A percentile compares a stretch with the other conserved stretches of the same genome.
Evolutionary conservation across 2,329 filamentous ascomycete species (phyloP).

Genomic region (Botrytis fabae): DNA sequence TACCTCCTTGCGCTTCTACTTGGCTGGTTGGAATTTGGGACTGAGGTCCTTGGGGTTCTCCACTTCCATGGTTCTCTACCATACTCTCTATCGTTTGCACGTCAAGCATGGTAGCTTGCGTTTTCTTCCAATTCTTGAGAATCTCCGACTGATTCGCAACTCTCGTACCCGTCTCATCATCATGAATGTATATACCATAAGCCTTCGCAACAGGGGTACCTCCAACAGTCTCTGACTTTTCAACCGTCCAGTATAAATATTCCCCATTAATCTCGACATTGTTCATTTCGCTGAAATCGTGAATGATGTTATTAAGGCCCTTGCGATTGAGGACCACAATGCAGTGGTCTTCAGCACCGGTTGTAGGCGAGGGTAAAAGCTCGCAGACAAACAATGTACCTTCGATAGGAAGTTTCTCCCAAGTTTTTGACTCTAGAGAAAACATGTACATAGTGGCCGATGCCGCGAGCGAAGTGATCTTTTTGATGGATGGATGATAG

Average conservation of each 20-base stretch:
- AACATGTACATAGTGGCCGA: slow-evolving; percentile 88
- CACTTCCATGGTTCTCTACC: slow-evolving; percentile 27
- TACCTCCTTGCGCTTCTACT: slow-evolving; percentile 1
- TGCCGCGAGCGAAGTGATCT: slow-evolving; percentile 77
- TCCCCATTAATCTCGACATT: slow-evolving; percentile 64
- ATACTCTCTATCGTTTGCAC: slow-evolving; percentile 16
- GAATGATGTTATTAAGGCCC: slow-evolving; percentile 67
- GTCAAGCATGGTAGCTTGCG: slow-evolving; percentile 4
- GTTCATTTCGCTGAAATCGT: slow-evolving; percentile 60
- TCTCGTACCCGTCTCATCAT: slow-evolving; percentile 49
- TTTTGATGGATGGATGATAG: slow-evolving; percentile 71
- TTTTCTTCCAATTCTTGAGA: slow-evolving; percentile 34
- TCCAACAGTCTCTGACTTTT: slow-evolving; percentile 15
- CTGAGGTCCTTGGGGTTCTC: slow-evolving; percentile 24
- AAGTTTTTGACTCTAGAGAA: slow-evolving; percentile 60
- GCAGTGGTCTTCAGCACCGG: slow-evolving; percentile 47
- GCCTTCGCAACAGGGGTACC: slow-evolving; percentile 41
- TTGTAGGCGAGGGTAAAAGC: slow-evolving; percentile 47
- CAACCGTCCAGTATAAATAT: slow-evolving; percentile 49
- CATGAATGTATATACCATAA: slow-evolving; percentile 57
- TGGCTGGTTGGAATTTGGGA: slow-evolving; percentile 2
- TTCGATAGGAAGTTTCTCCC: slow-evolving; percentile 85
- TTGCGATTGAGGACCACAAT: slow-evolving; percentile 74
- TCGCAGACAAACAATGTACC: slow-evolving; percentile 88
- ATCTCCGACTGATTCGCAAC: slow-evolving; percentile 36